phyloP scores from a whole-genome alignment of 2,329 filamentous ascomycete species.

The Xylaria sp. region DNA sequence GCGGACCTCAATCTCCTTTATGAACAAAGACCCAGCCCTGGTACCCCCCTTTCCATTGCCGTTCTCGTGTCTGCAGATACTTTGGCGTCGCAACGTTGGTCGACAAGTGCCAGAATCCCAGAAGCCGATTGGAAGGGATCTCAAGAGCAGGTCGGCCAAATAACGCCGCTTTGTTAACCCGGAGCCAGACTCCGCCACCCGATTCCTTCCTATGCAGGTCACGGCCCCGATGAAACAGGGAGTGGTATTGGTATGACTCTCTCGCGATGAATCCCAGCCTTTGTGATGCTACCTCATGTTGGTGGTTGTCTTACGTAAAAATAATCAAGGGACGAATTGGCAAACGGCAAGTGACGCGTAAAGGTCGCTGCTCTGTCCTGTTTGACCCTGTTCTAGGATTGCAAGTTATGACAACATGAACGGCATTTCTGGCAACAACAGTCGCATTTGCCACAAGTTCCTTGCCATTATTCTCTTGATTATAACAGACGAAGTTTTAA shows the following conservation, averaged over 20 bases:
- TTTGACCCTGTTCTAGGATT: constrained; percentile 9
- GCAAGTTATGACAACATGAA: constrained; percentile 23
- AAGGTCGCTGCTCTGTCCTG: not conserved
- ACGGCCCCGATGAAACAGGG: constrained; percentile 18
- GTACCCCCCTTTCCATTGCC: constrained; percentile 5
- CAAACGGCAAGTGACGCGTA: not conserved
- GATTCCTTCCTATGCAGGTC: constrained; percentile 24
- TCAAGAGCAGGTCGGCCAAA: not conserved
- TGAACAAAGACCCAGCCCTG: constrained; percentile 16
- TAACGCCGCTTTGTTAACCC: not conserved
- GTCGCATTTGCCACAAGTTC: not conserved
- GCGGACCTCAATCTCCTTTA: constrained; percentile 22
- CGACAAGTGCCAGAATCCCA: constrained; percentile 8
- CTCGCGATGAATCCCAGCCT: constrained; percentile 8
- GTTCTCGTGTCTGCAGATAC: constrained; percentile 26
- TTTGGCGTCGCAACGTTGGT: constrained; percentile 21
- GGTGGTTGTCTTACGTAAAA: constrained; percentile 24
- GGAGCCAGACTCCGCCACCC: constrained; percentile 21
- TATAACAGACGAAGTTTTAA: constrained; percentile 9
- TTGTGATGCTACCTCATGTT: not conserved
- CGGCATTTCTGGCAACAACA: constrained; percentile 1
- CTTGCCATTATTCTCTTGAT: not conserved
- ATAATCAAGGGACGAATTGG: constrained; percentile 16
- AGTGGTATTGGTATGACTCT: not conserved
- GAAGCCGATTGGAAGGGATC: constrained; percentile 22